Evolutionary conservation across 352 stramenopile genomes (phyloP).

Genomic region (Halophytophthora polymorphica): DNA sequence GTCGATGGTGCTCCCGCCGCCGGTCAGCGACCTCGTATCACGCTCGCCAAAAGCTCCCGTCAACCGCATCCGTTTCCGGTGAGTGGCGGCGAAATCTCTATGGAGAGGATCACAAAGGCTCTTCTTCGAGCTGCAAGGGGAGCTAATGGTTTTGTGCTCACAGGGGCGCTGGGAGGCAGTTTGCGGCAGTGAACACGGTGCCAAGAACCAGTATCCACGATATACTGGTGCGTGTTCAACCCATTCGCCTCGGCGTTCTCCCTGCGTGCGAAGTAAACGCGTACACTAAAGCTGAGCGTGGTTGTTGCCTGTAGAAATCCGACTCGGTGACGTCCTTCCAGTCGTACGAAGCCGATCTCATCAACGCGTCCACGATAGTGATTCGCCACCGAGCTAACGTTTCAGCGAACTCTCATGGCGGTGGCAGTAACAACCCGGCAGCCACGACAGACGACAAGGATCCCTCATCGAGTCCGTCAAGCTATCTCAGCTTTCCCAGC

Average conservation of each 20-base stretch:
- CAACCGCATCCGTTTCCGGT: constrained; percentile 48
- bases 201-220: constrained; percentile 29
- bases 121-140: neutral
- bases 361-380: constrained; percentile 54
- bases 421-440: constrained; percentile 13
- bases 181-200: constrained; percentile 38
- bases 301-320: constrained; percentile 20
- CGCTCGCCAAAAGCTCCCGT: constrained; percentile 47
- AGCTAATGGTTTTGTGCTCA: neutral
- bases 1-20: constrained; percentile 37
- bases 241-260: neutral
- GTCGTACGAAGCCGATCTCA: constrained; percentile 51
- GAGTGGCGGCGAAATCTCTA: neutral
- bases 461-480: constrained; percentile 9
- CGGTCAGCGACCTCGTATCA: constrained; percentile 31
- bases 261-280: constrained; percentile 3
- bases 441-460: constrained; percentile 18
- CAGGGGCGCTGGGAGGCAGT: constrained; percentile 56
- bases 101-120: neutral
- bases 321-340: constrained; percentile 27
- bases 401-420: constrained; percentile 6
- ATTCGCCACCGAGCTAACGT: constrained; percentile 38
- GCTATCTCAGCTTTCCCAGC: constrained; percentile 43
- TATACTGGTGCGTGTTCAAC: constrained; percentile 32
- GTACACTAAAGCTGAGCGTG: neutral